Base-by-base conservation (phyloP, 192 early-diverging fungal species). In the Mortierella hygrophila region DNA sequence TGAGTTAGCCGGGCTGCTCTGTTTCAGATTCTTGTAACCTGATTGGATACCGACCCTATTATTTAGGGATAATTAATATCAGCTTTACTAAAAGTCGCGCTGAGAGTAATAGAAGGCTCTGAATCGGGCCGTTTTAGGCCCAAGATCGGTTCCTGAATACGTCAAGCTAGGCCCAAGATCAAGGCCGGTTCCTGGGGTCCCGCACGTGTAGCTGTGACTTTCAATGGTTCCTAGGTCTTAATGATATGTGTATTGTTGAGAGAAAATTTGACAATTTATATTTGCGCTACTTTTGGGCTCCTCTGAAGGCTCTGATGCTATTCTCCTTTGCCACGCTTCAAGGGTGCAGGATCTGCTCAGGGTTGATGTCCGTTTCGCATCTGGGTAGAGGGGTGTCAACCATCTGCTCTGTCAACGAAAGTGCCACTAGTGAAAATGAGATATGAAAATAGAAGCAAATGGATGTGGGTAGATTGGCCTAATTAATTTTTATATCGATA, bases 321-420 rank as follows among this genome's bases (percentile, higher is more conserved):
- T 35, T 29, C 18, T 23, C 16, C 11, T 42, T 9, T 4, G 0
- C 35, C 3, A 21, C 8, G 8, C 9, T 13, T 76, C 49, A 86
- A 9, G 79, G 79, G 26, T 78, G 71, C 20, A 86, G 7, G n/a
- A 81, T 86, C 11, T 77, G 26, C 65, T 86, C 79, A 18, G 84
- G 84, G 75, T 86, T 70, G 72, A 86, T 78, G n/a, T 86, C 84
- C 0, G 84, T 86, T 47, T 86, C 79, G 46, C 84, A 86, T 23
- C 79, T 57, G 37, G 84, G 84, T 21, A 86, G 38, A 46, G 75
- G 68, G 2, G n/a, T 57, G n/a, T 89, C 86, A 2, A 91, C 73
- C 20, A 92, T 78, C 70, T 92, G 91, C 26, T 88, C 88, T 20
- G 78, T 75, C 46, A 92, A 72, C 15, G 90, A 85, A 21, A 92